A percentile compares a stretch with the other conserved stretches of the same genome.
Evolutionary conservation across 2,329 filamentous ascomycete species (phyloP).

Genomic region (Lachnellula subtilissima): DNA sequence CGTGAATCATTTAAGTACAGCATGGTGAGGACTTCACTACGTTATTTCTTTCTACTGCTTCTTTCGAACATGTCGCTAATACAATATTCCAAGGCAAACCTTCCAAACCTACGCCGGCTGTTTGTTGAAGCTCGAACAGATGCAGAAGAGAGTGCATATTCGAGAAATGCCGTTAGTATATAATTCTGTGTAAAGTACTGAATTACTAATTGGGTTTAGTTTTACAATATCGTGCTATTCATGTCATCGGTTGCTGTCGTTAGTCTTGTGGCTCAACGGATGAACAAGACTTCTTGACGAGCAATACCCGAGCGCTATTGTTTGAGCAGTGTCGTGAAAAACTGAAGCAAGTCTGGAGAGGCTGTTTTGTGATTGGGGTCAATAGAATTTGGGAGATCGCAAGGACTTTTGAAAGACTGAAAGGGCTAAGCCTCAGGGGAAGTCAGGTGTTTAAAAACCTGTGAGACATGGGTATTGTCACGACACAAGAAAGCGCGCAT

Average conservation of each 20-base stretch:
- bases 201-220: slow-evolving; percentile 48
- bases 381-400: not conserved
- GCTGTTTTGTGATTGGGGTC: not conserved
- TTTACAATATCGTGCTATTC: slow-evolving; percentile 95
- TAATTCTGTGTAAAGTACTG: slow-evolving; percentile 1
- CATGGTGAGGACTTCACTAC: slow-evolving; percentile 18
- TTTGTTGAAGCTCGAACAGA: slow-evolving; percentile 94
- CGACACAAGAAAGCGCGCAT: too few species aligned
- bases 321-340: not conserved
- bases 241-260: slow-evolving; percentile 95
- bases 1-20: slow-evolving; percentile 5
- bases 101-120: slow-evolving; percentile 91
- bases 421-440: not conserved
- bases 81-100: slow-evolving; percentile 50
- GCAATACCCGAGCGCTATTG: not conserved
- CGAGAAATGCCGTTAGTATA: slow-evolving; percentile 74
- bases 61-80: slow-evolving; percentile 20
- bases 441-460: not conserved
- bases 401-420: not conserved
- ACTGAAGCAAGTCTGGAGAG: not conserved
- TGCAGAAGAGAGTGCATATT: slow-evolving; percentile 90
- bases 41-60: slow-evolving; percentile 1
- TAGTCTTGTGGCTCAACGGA: slow-evolving; percentile 84
- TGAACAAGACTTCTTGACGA: slow-evolving; percentile 36
- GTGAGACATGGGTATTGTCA: not conserved